Percentiles rank a stretch among this genome's conserved stretches.
These are phyloP conservation scores for Thymus mandschuricus DNA, from an alignment of 257 asterid species.

Conservation along the genomic window DNA sequence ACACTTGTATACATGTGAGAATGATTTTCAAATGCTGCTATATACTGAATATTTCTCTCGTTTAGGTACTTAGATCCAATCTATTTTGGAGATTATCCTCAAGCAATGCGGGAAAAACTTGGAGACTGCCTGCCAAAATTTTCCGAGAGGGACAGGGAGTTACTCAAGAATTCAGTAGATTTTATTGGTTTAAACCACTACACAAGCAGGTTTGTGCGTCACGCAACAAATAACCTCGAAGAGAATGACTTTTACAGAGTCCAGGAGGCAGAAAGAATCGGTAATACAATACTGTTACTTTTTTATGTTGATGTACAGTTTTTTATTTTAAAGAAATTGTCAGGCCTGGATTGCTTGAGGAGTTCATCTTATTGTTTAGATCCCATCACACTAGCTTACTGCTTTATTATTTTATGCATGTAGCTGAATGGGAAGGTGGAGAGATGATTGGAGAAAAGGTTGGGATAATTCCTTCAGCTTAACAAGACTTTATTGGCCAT, in stretches of 20 bases:
- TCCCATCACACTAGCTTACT: too few species aligned
- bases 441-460: conserved; percentile 58
- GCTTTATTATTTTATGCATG: conserved; percentile 25
- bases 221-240: conserved; percentile 40
- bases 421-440: conserved; percentile 62
- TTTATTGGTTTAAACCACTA: conserved; percentile 62
- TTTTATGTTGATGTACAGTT: background rate
- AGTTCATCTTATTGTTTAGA: too few species aligned
- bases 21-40: background rate
- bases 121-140: conserved; percentile 55
- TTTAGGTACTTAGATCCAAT: conserved; percentile 61
- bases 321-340: background rate
- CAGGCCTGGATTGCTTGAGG: background rate
- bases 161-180: conserved; percentile 52
- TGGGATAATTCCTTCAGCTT: conserved; percentile 22
- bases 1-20: background rate
- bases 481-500: background rate
- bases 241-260: conserved; percentile 47
- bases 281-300: conserved; percentile 29
- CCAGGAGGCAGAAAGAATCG: conserved; percentile 58
- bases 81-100: conserved; percentile 54
- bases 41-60: conserved; percentile 9
- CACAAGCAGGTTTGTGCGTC: conserved; percentile 53
- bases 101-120: conserved; percentile 51
- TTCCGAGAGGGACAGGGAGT: conserved; percentile 46